Evolutionary conservation across 106 monocot genomes (phyloP), one percentile per base, ranked within the genome.

Genomic region (Dendrobium nobile): DNA sequence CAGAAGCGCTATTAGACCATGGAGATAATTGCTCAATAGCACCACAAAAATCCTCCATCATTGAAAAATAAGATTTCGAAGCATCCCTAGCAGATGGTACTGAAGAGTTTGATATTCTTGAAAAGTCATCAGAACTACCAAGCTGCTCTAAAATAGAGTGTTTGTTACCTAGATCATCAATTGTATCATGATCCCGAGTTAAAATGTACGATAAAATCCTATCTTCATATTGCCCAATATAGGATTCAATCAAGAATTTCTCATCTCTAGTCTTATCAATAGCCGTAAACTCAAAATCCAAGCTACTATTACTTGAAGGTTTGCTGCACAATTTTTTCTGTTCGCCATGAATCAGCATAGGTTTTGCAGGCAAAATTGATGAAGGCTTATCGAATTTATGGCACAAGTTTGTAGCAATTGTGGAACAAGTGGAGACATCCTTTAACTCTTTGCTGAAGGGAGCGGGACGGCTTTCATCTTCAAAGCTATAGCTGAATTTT

Each of bases 201-300:
- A 81, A 65, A 7, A 85, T 78, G 15, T 74, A 75, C 20, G 82
- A 78, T 64, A 58, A 44, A 74, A 73, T 41, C 28, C 78, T 67
- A 73, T 47, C 78, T 79, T 85, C 78, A 61, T 40, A 31, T 82
- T 78, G n/a, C 44, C 48, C 37, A 0, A 15, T 58, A 78, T 51
- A 37, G 22, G 31, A 73, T 74, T 74, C 45, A 59, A 58, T 77
- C 26, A 76, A 59, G 6, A 51, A 72, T 31, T 59, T 77, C 40
- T 47, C 41, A 10, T 54, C 48, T 26, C 41, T 27, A 77, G 47
- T 5, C 16, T 20, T n/a, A 5, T 67, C 47, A 17, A 17, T 19
- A 40, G 59, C 7, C 27, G 61, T 11, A 48, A 72, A 41, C 24
- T 41, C 17, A 20, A 77, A 48, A 72, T 55, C 54, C 42, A 41